phyloP scores from a whole-genome alignment of 495 filamentous ascomycete species.

The Delitschia confertaspora region DNA sequence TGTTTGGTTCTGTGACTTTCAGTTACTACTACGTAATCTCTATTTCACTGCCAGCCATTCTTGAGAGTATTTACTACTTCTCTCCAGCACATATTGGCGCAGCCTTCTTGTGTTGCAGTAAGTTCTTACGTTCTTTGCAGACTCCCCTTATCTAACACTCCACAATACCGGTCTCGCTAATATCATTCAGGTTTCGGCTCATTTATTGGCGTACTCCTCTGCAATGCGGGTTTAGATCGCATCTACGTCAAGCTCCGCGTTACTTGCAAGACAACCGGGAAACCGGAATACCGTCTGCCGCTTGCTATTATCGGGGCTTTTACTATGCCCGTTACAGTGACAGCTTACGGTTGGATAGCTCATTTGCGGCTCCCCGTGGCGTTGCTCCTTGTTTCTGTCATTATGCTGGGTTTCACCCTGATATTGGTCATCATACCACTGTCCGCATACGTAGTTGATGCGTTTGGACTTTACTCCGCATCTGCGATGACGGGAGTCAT shows the following conservation, averaged over 20 bases:
- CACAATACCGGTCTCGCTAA: constrained; percentile 25
- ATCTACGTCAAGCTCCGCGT: constrained; percentile 44
- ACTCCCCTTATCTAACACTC: too few relatives aligned
- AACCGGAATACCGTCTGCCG: constrained; percentile 46
- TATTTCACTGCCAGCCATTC: constrained; percentile 45
- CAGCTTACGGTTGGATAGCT: constrained; percentile 44
- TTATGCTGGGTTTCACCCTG: constrained; percentile 34
- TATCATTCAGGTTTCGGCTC: constrained; percentile 42
- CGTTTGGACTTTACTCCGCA: constrained; percentile 47
- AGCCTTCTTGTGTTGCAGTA: constrained; percentile 46
- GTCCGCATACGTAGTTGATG: constrained; percentile 49
- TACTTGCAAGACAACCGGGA: constrained; percentile 28
- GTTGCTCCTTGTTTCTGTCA: constrained; percentile 37
- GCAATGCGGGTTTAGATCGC: constrained; percentile 39
- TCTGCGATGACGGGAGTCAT: constrained; percentile 50
- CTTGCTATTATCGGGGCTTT: constrained; percentile 36
- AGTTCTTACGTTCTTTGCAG: constrained; percentile 23
- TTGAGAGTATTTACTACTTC: constrained; percentile 41
- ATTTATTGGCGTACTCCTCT: constrained; percentile 32
- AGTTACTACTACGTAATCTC: constrained; percentile 47
- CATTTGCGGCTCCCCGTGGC: constrained; percentile 34
- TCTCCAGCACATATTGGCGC: constrained; percentile 40
- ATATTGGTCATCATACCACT: constrained; percentile 43
- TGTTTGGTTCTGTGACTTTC: constrained; percentile 45
- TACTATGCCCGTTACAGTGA: constrained; percentile 39